These are phyloP conservation scores for Rubia peregrina DNA, from an alignment of 305 asterid genomes.

Conservation along the genomic window DNA sequence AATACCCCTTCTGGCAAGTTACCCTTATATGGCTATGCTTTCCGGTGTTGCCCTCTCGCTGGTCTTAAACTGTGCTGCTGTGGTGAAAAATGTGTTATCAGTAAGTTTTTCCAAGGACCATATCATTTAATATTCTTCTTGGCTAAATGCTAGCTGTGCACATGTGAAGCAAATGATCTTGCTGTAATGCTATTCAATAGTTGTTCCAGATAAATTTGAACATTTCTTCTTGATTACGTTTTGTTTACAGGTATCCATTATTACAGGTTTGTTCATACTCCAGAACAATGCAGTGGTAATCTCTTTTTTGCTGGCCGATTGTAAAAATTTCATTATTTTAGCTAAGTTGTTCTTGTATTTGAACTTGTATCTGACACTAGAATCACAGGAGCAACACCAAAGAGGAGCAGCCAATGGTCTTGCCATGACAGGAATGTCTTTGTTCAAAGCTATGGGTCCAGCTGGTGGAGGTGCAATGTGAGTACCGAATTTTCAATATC, in stretches of 20 bases:
- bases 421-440: slow-evolving; percentile 38
- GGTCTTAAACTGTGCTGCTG: slow-evolving; percentile 54
- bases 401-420: slow-evolving; percentile 44
- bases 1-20: slow-evolving; percentile 63
- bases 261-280: slow-evolving; percentile 35
- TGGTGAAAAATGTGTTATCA: slow-evolving; percentile 54
- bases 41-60: slow-evolving; percentile 55
- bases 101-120: slow-evolving; percentile 33
- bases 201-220: neutral
- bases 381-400: slow-evolving; percentile 34
- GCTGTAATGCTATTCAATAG: neutral
- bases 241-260: slow-evolving; percentile 27
- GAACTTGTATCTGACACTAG: neutral
- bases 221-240: neutral
- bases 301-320: neutral
- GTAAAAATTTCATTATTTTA: neutral
- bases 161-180: neutral
- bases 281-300: slow-evolving; percentile 44
- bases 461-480: slow-evolving; percentile 37
- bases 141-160: neutral
- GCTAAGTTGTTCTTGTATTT: neutral
- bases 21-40: slow-evolving; percentile 74
- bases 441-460: slow-evolving; percentile 36
- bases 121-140: neutral
- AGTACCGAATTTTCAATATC: slow-evolving; percentile 9